phyloP scores from a whole-genome alignment of 768 basidiomycete genomes.

The Boletus tylopilopsis region DNA sequence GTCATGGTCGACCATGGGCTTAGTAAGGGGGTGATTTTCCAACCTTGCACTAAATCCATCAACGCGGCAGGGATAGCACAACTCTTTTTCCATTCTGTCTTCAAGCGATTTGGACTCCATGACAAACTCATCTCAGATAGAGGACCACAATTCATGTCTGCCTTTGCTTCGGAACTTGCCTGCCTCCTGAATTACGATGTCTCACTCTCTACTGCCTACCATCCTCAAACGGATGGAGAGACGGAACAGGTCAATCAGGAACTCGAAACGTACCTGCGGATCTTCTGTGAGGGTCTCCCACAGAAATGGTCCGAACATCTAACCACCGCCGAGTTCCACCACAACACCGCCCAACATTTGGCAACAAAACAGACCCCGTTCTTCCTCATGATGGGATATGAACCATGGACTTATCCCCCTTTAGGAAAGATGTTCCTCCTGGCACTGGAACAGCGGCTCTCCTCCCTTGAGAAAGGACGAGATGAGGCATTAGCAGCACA shows the following conservation, averaged over 20 bases:
- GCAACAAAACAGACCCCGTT: too few species aligned
- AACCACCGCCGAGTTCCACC: too few species aligned
- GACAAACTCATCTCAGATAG: too few species aligned
- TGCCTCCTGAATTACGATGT: background rate
- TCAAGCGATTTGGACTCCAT: background rate
- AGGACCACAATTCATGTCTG: background rate
- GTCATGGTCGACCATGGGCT: too few species aligned
- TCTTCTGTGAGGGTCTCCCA: background rate
- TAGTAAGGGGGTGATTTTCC: too few species aligned
- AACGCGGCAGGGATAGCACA: slow-evolving; percentile 5
- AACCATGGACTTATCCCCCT: background rate
- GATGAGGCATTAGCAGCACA: too few species aligned
- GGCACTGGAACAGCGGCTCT: background rate
- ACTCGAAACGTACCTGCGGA: background rate
- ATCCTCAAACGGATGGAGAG: background rate
- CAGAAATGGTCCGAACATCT: too few species aligned
- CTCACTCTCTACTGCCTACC: background rate
- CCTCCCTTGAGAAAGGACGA: too few species aligned
- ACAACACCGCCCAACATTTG: too few species aligned
- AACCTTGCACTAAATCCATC: too few species aligned
- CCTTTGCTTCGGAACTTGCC: background rate
- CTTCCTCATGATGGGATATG: background rate
- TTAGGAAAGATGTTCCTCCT: background rate
- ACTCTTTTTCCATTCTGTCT: background rate
- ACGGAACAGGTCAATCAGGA: too few species aligned